Evolutionary conservation across 2,329 filamentous ascomycete species (phyloP).

Genomic region (Alternaria triticimaculans): DNA sequence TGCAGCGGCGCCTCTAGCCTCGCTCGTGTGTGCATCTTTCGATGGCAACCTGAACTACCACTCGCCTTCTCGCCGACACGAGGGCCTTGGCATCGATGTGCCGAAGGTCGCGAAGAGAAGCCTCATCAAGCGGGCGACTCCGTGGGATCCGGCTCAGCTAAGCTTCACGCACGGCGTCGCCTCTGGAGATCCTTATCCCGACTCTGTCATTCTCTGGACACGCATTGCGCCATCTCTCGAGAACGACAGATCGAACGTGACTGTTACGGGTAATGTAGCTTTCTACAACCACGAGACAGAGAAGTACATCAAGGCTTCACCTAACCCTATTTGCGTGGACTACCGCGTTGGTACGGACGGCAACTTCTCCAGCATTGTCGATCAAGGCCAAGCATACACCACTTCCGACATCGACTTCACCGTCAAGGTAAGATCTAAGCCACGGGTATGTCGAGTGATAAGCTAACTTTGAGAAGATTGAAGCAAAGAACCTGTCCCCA

Average conservation of each 20-base stretch:
- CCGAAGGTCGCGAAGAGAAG: conserved; percentile 64
- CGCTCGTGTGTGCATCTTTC: conserved; percentile 26
- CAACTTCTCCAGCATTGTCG: conserved; percentile 57
- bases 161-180: conserved; percentile 56
- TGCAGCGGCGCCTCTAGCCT: conserved; percentile 20
- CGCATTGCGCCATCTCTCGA: conserved; percentile 48
- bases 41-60: conserved; percentile 68
- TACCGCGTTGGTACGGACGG: conserved; percentile 65
- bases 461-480: conserved; percentile 57
- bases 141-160: conserved; percentile 49
- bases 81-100: conserved; percentile 67
- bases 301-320: conserved; percentile 60
- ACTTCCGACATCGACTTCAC: conserved; percentile 79
- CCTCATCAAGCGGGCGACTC: conserved; percentile 17
- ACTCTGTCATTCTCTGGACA: conserved; percentile 48
- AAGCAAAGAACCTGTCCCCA: conserved; percentile 67
- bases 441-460: not conserved
- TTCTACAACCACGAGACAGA: conserved; percentile 62
- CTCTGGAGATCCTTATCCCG: conserved; percentile 55
- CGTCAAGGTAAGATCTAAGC: conserved; percentile 61
- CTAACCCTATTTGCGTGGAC: conserved; percentile 70
- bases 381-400: conserved; percentile 69
- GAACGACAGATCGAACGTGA: conserved; percentile 52
- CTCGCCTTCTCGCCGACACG: conserved; percentile 69
- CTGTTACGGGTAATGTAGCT: conserved; percentile 63